Conservation (phyloP, 2,329 filamentous ascomycete species). For the Anthostomella pinea region DNA sequence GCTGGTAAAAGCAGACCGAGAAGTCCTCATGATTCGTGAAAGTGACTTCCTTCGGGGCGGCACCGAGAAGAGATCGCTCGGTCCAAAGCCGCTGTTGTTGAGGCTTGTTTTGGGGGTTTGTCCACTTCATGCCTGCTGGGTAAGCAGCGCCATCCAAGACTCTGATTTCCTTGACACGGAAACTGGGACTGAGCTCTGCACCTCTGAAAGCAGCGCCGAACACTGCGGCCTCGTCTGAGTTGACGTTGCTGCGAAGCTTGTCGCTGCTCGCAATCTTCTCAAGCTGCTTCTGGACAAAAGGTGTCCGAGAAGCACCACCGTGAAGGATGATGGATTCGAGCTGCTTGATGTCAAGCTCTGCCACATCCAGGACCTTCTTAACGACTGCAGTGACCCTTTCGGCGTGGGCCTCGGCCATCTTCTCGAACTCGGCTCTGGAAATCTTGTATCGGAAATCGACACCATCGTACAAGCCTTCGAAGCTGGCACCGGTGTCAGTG, state of each 20-base stretch:
- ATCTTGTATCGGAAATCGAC: slow-evolving; percentile 93
- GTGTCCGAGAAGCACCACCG: slow-evolving; percentile 84
- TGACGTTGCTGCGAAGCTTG: slow-evolving; percentile 91
- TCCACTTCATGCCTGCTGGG: slow-evolving; percentile 73
- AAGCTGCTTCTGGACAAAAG: slow-evolving; percentile 88
- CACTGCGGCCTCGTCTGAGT: slow-evolving; percentile 93
- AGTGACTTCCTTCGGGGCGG: slow-evolving; percentile 76
- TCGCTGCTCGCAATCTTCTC: slow-evolving; percentile 71
- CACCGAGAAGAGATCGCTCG: slow-evolving; percentile 70
- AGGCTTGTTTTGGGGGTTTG: slow-evolving; percentile 62
- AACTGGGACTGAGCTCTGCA: slow-evolving; percentile 86
- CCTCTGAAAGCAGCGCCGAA: slow-evolving; percentile 95
- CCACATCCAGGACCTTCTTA: slow-evolving; percentile 68
- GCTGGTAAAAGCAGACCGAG: slow-evolving; percentile 74
- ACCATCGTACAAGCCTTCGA: slow-evolving; percentile 89
- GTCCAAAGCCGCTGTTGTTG: slow-evolving; percentile 82
- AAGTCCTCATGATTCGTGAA: slow-evolving; percentile 84
- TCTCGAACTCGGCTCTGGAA: slow-evolving; percentile 75
- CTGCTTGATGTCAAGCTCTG: slow-evolving; percentile 70
- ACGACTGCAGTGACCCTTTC: slow-evolving; percentile 68
- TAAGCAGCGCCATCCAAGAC: slow-evolving; percentile 75
- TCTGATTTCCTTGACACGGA: slow-evolving; percentile 96
- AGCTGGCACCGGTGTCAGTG: slow-evolving; percentile 72
- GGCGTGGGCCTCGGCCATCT: slow-evolving; percentile 65
- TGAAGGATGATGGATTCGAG: slow-evolving; percentile 91